Base-by-base conservation (phyloP, 208 protist genomes). In the Crithidia thermophila region DNA sequence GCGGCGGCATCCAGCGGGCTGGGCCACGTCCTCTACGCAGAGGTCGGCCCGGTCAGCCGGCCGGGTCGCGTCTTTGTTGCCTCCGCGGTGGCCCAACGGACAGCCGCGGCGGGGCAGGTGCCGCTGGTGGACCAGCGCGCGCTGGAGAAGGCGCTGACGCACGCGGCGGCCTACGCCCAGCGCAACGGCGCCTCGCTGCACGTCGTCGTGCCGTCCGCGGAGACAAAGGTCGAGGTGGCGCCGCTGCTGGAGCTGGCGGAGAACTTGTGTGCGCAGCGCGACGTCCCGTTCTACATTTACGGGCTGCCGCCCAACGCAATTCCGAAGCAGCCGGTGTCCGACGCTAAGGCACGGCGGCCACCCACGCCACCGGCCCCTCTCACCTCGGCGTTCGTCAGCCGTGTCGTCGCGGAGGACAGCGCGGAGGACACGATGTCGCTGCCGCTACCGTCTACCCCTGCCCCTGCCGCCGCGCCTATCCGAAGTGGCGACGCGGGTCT, bases 51-150 rank as follows among this genome's bases (percentile, higher is more conserved):
- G 13, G 43, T 25, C 11, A 58, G 45, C 3, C 45, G 71, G 4
- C 45, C 58, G 21, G 77, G 78, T 1, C 42, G 79, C 20, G 40
- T 92, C 28, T 85, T 72, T 51, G 60, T 87, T 13, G 84, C 69
- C 14, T 79, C 77, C 6, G 61, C 78, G 31, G 53, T 90, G 14
- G 75, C 66, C 6, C 81, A 90, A 66, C 31, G 52, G 49, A 25
- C 55, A 6, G 56, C 70, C 11, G 10, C 50, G 11, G 21, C 51
- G 3, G 81, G 78, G 0, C 46, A 57, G 30, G 58, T 79, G 16
- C 75, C 83, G 36, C 49, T 45, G 20, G 59, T 82, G 4, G 72
- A 84, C 59, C 28, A 69, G 14, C 25, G 37, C 4, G 66, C 70
- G 20, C 55, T 87, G 28, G 37, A 61, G 34, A 57, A 56, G 59